phyloP scores from a whole-genome alignment of 306 rosid genomes.

The Cucumis melo region DNA sequence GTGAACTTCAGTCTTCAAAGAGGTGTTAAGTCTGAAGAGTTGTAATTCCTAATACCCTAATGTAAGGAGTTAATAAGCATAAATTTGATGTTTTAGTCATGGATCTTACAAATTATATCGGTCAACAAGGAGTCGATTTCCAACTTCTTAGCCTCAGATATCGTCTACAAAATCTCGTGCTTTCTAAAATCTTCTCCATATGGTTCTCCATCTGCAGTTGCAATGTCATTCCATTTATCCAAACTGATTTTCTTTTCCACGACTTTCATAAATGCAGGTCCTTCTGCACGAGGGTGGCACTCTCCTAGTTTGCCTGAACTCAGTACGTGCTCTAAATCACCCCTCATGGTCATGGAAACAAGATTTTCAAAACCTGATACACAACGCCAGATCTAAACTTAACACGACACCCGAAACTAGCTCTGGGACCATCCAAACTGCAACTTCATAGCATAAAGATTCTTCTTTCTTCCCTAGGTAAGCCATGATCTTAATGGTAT shows the following conservation, averaged over 20 bases:
- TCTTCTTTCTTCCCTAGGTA: neutral
- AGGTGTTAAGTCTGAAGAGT: no score
- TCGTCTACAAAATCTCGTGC: neutral
- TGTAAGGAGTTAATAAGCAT: no score
- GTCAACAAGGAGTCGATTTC: no score
- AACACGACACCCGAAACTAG: slow-evolving; percentile 11
- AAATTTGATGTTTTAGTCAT: no score
- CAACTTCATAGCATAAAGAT: slow-evolving; percentile 20
- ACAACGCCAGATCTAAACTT: slow-evolving; percentile 30
- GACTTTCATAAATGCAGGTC: slow-evolving; percentile 41
- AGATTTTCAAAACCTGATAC: slow-evolving; percentile 28
- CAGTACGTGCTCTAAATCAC: slow-evolving; percentile 67
- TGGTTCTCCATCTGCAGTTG: neutral
- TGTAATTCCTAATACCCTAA: no score
- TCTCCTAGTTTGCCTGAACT: slow-evolving; percentile 84
- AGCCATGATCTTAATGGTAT: neutral
- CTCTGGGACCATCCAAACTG: slow-evolving; percentile 17
- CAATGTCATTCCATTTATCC: neutral
- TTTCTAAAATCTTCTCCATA: neutral
- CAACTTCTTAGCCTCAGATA: no score
- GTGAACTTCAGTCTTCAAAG: no score
- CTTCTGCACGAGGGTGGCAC: slow-evolving; percentile 97
- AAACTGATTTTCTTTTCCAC: neutral
- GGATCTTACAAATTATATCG: no score
- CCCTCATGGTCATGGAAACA: slow-evolving; percentile 90